Evolutionary conservation across 257 asterid species (phyloP).

Genomic region (Ajuga chamaepitys): DNA sequence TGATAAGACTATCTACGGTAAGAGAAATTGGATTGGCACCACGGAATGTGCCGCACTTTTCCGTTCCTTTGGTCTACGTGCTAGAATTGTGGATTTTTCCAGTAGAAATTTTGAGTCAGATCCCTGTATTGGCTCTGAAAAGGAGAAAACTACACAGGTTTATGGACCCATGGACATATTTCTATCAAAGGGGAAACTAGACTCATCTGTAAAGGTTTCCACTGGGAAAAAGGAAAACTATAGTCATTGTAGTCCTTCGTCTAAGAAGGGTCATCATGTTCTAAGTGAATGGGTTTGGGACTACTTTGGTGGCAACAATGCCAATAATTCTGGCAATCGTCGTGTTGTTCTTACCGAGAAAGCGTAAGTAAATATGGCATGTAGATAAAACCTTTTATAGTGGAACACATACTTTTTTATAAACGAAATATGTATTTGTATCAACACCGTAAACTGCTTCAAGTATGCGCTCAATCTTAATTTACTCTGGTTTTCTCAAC

Average conservation of each 20-base stretch:
- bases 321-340: constrained; percentile 26
- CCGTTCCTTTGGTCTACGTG: constrained; percentile 84
- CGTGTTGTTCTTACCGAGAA: constrained; percentile 57
- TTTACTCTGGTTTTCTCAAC: constrained; percentile 20
- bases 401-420: background rate
- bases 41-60: constrained; percentile 88
- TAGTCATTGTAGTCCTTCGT: constrained; percentile 12
- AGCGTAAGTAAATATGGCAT: constrained; percentile 47
- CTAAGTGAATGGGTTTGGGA: constrained; percentile 86
- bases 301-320: constrained; percentile 49
- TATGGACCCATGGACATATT: constrained; percentile 85
- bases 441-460: background rate
- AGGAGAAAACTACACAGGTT: constrained; percentile 31
- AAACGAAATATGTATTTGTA: background rate
- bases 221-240: constrained; percentile 13
- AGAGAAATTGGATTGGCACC: constrained; percentile 80
- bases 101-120: constrained; percentile 26
- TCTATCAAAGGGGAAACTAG: constrained; percentile 40
- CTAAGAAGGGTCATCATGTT: constrained; percentile 46
- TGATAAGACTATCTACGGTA: constrained; percentile 51
- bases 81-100: constrained; percentile 69
- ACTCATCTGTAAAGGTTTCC: constrained; percentile 12
- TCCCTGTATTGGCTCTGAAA: constrained; percentile 5
- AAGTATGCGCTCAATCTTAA: constrained; percentile 6
- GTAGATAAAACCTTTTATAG: background rate